These are phyloP conservation scores for Pleurotus citrinopileatus DNA, from an alignment of 768 basidiomycete genomes.

Conservation along the genomic window DNA sequence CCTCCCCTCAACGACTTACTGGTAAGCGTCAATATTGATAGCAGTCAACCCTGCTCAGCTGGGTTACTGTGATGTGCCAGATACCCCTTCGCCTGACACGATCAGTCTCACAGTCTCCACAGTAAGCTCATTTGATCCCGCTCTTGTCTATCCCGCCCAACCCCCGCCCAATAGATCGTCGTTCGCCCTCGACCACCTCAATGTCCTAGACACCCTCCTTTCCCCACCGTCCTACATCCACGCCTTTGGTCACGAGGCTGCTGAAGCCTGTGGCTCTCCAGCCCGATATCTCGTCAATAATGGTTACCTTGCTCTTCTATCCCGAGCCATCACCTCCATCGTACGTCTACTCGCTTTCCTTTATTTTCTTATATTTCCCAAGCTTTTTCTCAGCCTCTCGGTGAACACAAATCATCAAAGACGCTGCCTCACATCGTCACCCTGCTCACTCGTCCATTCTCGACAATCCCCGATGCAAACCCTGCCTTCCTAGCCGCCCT, in stretches of 20 bases:
- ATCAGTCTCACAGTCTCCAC: no score
- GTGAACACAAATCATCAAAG: conserved; percentile 55
- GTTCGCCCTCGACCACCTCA: conserved; percentile 44
- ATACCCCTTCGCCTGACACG: conserved; percentile 40
- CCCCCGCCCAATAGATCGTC: conserved; percentile 39
- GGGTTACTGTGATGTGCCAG: conserved; percentile 60
- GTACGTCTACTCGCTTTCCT: conserved; percentile 34
- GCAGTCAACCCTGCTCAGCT: no score
- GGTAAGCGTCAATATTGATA: no score
- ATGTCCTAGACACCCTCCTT: conserved; percentile 48
- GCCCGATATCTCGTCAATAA: conserved; percentile 17
- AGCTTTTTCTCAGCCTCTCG: conserved; percentile 37
- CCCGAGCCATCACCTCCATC: conserved; percentile 40
- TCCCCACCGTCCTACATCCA: conserved; percentile 22
- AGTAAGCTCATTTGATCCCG: no score
- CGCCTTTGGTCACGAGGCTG: conserved; percentile 28
- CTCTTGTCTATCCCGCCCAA: no score
- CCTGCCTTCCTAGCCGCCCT: conserved; percentile 28
- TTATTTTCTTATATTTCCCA: neutral
- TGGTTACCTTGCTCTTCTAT: conserved; percentile 43
- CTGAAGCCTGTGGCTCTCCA: conserved; percentile 14
- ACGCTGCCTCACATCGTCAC: conserved; percentile 44
- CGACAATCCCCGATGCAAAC: conserved; percentile 22
- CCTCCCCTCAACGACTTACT: no score
- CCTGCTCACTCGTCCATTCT: conserved; percentile 42